Percentiles rank a stretch among this genome's conserved stretches.
Conservation (phyloP, 768 basidiomycete species). For the Termitomyces sp. region DNA sequence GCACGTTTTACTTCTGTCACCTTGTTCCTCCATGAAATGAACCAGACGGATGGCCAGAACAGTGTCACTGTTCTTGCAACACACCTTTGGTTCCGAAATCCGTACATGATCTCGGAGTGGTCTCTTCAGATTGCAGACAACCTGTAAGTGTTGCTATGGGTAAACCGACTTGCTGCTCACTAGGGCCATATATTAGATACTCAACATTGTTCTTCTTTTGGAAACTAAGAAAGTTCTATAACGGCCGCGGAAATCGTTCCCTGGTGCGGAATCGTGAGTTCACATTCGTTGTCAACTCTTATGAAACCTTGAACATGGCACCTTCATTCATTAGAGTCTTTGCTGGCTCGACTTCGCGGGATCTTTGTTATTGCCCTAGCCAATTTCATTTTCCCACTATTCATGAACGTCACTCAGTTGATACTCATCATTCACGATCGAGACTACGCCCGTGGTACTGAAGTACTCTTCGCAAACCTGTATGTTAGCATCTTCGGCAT, state of each 20-base stretch:
- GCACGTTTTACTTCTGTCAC: conserved; percentile 23
- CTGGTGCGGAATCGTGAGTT: conserved; percentile 3
- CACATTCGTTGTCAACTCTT: too few relatives aligned
- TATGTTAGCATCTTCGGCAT: conserved; percentile 33
- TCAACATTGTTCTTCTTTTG: conserved; percentile 24
- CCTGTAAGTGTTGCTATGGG: conserved; percentile 27
- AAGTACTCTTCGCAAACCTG: conserved; percentile 22
- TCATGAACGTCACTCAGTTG: conserved; percentile 31
- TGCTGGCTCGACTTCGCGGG: conserved; percentile 21
- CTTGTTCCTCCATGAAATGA: conserved; percentile 5
- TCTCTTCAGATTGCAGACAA: conserved; percentile 30
- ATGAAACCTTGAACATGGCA: too few relatives aligned
- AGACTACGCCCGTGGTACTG: conserved; percentile 19
- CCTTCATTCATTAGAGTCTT: conserved; percentile 15
- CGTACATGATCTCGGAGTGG: conserved; percentile 27
- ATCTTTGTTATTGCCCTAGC: conserved; percentile 32
- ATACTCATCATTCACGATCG: conserved; percentile 21
- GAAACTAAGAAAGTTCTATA: conserved; percentile 5
- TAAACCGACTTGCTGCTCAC: too few relatives aligned
- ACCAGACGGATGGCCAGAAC: neutral
- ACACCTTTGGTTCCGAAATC: conserved; percentile 5
- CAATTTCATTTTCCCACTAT: conserved; percentile 36
- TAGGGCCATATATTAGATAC: conserved; percentile 13
- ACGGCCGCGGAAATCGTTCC: conserved; percentile 5
- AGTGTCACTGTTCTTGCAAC: neutral